phyloP scores from a whole-genome alignment of 2,329 filamentous ascomycete genomes.

The Colletotrichum magnum region DNA sequence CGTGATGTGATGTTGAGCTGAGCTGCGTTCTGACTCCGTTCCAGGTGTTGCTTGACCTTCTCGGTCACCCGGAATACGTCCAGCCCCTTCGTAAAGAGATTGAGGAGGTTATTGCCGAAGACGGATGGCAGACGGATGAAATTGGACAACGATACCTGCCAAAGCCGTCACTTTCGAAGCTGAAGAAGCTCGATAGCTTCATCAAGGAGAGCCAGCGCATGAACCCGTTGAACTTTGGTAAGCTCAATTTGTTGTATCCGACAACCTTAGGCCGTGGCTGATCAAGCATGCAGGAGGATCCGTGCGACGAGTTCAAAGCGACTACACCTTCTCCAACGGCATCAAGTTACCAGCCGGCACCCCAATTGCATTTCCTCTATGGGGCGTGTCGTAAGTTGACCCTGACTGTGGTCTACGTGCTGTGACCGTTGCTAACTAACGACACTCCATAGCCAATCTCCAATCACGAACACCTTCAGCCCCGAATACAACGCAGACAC shows the following conservation, averaged over 20 bases:
- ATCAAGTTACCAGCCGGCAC: conserved; percentile 47
- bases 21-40: background rate
- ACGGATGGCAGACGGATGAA: conserved; percentile 46
- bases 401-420: background rate
- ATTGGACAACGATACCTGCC: conserved; percentile 25
- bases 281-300: conserved; percentile 58
- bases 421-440: too few relatives aligned
- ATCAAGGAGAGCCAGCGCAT: conserved; percentile 55
- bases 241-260: conserved; percentile 53
- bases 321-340: conserved; percentile 53
- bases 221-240: conserved; percentile 45
- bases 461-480: conserved; percentile 36
- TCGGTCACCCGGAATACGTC: conserved; percentile 55
- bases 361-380: conserved; percentile 44
- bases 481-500: conserved; percentile 40
- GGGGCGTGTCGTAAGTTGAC: conserved; percentile 41
- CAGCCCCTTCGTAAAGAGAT: conserved; percentile 60
- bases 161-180: conserved; percentile 53
- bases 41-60: conserved; percentile 56
- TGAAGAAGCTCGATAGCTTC: conserved; percentile 58
- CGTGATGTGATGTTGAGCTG: rapidly evolving
- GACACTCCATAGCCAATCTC: conserved; percentile 23
- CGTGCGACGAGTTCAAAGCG: conserved; percentile 54
- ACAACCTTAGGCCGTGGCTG: conserved; percentile 64
- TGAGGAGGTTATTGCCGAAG: conserved; percentile 49